These are phyloP conservation scores for Rhizoclosmatium sp. DNA, from an alignment of 192 early-diverging fungal genomes.

Conservation along the genomic window DNA sequence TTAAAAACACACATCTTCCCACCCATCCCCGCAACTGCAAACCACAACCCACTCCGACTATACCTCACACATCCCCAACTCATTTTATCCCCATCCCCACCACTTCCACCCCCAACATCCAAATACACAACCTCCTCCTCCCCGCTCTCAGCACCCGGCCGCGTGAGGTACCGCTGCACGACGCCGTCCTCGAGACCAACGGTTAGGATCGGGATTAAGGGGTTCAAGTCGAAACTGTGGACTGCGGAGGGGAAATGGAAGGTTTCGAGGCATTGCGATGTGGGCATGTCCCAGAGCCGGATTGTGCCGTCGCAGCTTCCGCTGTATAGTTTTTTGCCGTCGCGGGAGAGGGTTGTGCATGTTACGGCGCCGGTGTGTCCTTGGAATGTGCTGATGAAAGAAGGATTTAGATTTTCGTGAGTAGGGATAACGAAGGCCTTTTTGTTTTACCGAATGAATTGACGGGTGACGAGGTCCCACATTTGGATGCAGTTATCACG, in stretches of 20 bases:
- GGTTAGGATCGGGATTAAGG: conserved; percentile 26
- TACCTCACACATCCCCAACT: conserved; percentile 17
- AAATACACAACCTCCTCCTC: not conserved
- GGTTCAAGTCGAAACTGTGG: conserved; percentile 37
- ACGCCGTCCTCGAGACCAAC: conserved; percentile 29
- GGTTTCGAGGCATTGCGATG: conserved; percentile 12
- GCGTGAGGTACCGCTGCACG: conserved; percentile 3
- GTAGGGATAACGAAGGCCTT: not conserved
- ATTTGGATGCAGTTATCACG: conserved; percentile 23
- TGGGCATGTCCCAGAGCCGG: conserved; percentile 35
- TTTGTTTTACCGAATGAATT: not conserved
- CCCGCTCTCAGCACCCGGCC: not conserved
- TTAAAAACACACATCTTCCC: conserved; percentile 20
- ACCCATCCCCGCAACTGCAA: conserved; percentile 1
- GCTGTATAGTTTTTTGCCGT: conserved; percentile 28
- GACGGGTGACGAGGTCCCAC: conserved; percentile 28
- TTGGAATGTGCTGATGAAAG: conserved; percentile 2
- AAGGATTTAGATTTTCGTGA: not conserved
- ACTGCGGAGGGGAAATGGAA: conserved; percentile 28
- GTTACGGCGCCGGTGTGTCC: conserved; percentile 38
- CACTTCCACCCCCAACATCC: not conserved
- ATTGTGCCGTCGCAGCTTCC: conserved; percentile 36
- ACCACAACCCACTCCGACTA: conserved; percentile 35
- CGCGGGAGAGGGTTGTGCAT: conserved; percentile 18
- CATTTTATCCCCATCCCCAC: not conserved